Conservation (phyloP, 78 protist genomes). For the Isochrysis galbana region DNA sequence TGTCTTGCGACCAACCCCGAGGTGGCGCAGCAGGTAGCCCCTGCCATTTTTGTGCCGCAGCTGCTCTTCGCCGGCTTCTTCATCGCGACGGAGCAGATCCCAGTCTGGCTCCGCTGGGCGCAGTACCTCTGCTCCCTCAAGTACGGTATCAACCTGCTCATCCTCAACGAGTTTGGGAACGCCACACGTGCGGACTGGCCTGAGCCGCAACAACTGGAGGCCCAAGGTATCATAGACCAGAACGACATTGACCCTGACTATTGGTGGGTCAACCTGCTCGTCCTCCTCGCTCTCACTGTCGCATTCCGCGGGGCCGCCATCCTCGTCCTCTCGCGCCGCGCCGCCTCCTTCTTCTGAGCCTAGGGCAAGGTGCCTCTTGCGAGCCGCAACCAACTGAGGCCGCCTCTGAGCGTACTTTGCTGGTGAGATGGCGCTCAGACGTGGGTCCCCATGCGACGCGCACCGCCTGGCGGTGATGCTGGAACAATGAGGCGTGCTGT, state of each 20-base stretch:
- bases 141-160: constrained; percentile 45
- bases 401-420: too few relatives aligned
- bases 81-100: constrained; percentile 38
- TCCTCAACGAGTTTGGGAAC: constrained; percentile 30
- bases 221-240: neutral
- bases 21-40: neutral
- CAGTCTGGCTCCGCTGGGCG: constrained; percentile 55
- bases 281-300: neutral
- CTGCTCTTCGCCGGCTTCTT: constrained; percentile 60
- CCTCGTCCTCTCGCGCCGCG: neutral
- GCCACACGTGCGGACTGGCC: neutral
- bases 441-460: too few relatives aligned
- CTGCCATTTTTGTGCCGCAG: constrained; percentile 45
- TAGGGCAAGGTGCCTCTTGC: too few relatives aligned
- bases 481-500: too few relatives aligned
- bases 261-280: constrained; percentile 26
- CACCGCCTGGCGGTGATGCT: too few relatives aligned
- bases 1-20: neutral
- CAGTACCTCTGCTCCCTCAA: constrained; percentile 56
- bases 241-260: constrained; percentile 23
- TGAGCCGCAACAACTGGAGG: neutral
- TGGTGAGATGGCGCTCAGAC: too few relatives aligned
- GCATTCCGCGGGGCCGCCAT: constrained; percentile 10
- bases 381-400: too few relatives aligned
- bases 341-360: too few relatives aligned